Evolutionary conservation across 192 early-diverging fungal species (phyloP), one percentile per base, ranked within the genome.

Genomic region (Geranomyces variabilis): DNA sequence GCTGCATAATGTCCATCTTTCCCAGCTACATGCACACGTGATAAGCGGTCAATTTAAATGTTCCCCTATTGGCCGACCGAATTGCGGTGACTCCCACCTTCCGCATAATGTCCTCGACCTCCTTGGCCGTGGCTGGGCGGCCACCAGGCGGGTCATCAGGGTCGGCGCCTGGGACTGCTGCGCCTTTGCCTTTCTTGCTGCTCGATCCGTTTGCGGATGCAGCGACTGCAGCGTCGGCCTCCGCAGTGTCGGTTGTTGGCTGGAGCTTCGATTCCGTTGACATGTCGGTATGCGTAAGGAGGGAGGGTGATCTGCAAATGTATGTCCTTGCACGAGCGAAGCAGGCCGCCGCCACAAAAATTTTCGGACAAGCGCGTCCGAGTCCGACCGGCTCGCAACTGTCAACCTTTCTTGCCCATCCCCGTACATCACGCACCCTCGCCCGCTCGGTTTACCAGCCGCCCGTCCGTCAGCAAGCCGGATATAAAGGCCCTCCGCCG

Each of bases 1-100:
- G 45, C 31, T 67, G 66, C 30, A 67, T 31, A 14, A 63, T 34
- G 31, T 77, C 67, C 30, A 65, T 26, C 48, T 69, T 74, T 7
- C 30, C 65, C 17, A 74, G 15, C 72, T 74, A 29, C 3, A 33
- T 60, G 21, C 2, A 28, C 58, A 55, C 15, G 15, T 8, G 51
- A n/a, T 6, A 55, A 4, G 51, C 21, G 26, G 51, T 28, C 6
- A 55, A 15, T 55, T 24, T 15, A 41, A 41, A 3, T 41, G 10
- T 41, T 41, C 10, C 10, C 36, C 10, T 41, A 7, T 41, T 41
- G 36, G 3, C 36, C 10, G 5, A 10, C 26, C 4, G 51, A 8
- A n/a, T n/a, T 55, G 63, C n/a, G n/a, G n/a, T n/a, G n/a, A n/a
- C n/a, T n/a, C 12, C 44, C 19, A 65, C 43, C 36, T 47, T 43